Base-by-base conservation (phyloP, 208 protist genomes). In the Leishmania turanica region DNA sequence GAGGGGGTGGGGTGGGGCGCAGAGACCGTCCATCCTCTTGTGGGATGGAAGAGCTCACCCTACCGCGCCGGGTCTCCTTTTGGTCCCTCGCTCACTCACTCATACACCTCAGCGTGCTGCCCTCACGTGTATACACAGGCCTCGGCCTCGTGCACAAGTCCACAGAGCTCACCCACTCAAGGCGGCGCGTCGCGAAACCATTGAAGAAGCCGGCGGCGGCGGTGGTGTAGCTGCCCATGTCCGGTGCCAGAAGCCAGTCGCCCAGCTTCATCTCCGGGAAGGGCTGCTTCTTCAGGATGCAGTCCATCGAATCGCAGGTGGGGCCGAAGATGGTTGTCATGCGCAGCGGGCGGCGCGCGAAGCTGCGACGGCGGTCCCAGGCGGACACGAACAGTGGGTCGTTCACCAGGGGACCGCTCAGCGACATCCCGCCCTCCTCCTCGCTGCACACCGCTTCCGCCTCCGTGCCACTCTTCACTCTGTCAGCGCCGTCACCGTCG, bases 151-250 rank as follows among this genome's bases (percentile, higher is more conserved):
- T 3, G 24, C 82, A 88, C 40, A 92, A 60, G 17, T 74, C 68
- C 1, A 90, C 70, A 21, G 90, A 93, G 78, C 81, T 85, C 27
- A 92, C 83, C 62, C 80, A 92, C 78, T 91, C 89, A 27, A 69
- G 60, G 56, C 87, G 88, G n/a, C 75, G 85, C 42, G 90, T 95
- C 47, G 77, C 49, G 80, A 97, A 96, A 54, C 95, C 95, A 82
- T 98, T 98, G 87, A 98, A 98, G 31, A 83, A 34, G 75, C 89
- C 90, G 0, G 83, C 85, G 42, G 92, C 94, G 11, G 95, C 89
- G 17, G 80, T 89, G 6, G 96, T 98, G 87, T 98, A 98, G 72
- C 93, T 95, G 60, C 96, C 96, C 84, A 98, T 96, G 82, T 95
- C 84, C 19, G 87, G 83, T 58, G 77, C 91, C 62, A 96, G 72